Evolutionary conservation across 2,329 filamentous ascomycete species (phyloP).

Genomic region (Arthroderma uncinatum): DNA sequence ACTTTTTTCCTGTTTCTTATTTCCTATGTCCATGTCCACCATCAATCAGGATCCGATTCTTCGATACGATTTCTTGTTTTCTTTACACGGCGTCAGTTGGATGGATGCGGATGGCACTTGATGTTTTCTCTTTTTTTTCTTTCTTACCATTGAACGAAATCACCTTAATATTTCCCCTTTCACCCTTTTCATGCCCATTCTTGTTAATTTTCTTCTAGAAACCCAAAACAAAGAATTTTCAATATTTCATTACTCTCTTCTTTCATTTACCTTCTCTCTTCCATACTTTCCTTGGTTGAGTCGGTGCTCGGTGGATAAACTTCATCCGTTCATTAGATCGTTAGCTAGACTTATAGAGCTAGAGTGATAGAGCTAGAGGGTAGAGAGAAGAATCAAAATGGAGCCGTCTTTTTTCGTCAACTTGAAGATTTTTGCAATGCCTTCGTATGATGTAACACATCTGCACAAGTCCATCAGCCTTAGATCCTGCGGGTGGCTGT

Average conservation of each 20-base stretch:
- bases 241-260: background rate
- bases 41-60: background rate
- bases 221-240: background rate
- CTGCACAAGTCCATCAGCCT: no score
- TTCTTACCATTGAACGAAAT: background rate
- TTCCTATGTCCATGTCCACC: background rate
- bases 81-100: background rate
- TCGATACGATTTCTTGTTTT: background rate
- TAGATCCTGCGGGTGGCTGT: no score
- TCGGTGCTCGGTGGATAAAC: background rate
- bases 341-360: background rate
- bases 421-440: no score
- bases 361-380: background rate
- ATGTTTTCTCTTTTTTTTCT: background rate
- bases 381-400: background rate
- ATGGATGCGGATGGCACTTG: constrained; percentile 1
- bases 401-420: background rate
- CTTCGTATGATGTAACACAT: no score
- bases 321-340: background rate
- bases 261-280: background rate
- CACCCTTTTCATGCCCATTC: background rate
- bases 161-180: background rate
- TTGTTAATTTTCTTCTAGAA: no score
- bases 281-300: background rate
- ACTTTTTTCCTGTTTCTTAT: background rate